phyloP scores from a whole-genome alignment of 192 early-diverging fungal species.

The Backusella australiensis region DNA sequence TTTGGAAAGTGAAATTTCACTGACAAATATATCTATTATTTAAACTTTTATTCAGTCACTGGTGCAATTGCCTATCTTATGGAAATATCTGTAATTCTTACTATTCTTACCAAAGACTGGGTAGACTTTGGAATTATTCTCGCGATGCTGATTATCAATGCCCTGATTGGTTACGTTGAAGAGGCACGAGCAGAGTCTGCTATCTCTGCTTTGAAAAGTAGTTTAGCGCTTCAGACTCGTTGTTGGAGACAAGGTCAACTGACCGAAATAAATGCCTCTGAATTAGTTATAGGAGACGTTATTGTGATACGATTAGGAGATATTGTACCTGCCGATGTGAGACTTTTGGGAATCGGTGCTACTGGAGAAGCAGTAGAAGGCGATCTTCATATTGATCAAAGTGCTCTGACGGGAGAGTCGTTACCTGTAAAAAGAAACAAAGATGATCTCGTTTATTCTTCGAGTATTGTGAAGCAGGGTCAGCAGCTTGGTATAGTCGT shows the following conservation, averaged over 20 bases:
- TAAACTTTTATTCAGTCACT: slow-evolving; percentile 39
- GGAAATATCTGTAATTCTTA: slow-evolving; percentile 52
- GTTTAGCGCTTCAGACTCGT: slow-evolving; percentile 63
- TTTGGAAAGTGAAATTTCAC: background rate
- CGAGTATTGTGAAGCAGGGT: slow-evolving; percentile 72
- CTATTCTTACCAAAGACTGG: slow-evolving; percentile 57
- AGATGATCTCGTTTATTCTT: slow-evolving; percentile 64
- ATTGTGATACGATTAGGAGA: slow-evolving; percentile 71
- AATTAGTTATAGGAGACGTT: slow-evolving; percentile 71
- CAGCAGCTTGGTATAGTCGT: slow-evolving; percentile 68
- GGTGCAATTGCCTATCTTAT: slow-evolving; percentile 70
- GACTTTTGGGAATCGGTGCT: slow-evolving; percentile 49
- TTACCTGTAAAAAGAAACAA: slow-evolving; percentile 58
- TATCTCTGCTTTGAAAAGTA: slow-evolving; percentile 68
- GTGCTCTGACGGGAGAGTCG: slow-evolving; percentile 74
- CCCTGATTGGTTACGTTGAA: slow-evolving; percentile 69
- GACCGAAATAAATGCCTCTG: slow-evolving; percentile 45
- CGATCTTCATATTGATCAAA: slow-evolving; percentile 66
- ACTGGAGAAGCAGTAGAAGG: slow-evolving; percentile 52
- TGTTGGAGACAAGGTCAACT: slow-evolving; percentile 57
- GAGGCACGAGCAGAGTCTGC: slow-evolving; percentile 73
- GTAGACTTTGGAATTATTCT: slow-evolving; percentile 61
- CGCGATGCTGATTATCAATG: slow-evolving; percentile 60
- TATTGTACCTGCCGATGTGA: slow-evolving; percentile 73
- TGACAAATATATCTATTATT: slow-evolving; percentile 18